Evolutionary conservation across 2,329 filamentous ascomycete species (phyloP).

Genomic region (Bipolaris sorokiniana): DNA sequence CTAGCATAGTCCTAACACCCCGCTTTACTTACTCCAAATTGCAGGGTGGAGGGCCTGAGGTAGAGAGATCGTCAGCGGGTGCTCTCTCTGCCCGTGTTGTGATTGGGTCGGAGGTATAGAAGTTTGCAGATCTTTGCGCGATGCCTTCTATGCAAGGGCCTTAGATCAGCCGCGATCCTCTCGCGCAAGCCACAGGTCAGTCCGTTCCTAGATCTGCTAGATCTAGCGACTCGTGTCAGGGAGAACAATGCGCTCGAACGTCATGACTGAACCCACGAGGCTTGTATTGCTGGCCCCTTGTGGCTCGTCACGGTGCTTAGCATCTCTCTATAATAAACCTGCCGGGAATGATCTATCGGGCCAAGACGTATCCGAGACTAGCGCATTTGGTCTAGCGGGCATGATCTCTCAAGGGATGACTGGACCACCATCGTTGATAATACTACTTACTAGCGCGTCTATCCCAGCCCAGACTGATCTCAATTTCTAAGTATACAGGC

Average conservation of each 20-base stretch:
- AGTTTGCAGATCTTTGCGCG: conserved; percentile 2
- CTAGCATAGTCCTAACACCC: neutral
- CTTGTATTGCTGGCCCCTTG: neutral
- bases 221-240: conserved; percentile 4
- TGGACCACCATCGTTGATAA: neutral
- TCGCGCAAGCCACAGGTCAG: conserved; percentile 9
- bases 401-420: conserved; percentile 1
- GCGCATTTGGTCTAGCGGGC: conserved; percentile 5
- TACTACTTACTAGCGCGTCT: neutral
- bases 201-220: conserved; percentile 6
- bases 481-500: conserved; percentile 2
- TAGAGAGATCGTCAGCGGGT: conserved; percentile 4
- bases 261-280: neutral
- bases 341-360: conserved; percentile 1
- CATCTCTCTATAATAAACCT: neutral
- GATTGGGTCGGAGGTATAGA: neutral
- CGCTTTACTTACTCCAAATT: conserved; percentile 6
- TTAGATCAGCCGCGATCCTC: conserved; percentile 5
- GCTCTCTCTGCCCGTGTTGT: neutral
- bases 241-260: conserved; percentile 3
- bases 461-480: neutral
- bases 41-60: neutral
- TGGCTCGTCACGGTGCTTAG: conserved; percentile 2
- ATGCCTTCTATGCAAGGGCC: conserved; percentile 1
- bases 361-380: conserved; percentile 8